Evolutionary conservation across 176 grass and related monocot species (phyloP).

Genomic region (Melocanna baccifera): DNA sequence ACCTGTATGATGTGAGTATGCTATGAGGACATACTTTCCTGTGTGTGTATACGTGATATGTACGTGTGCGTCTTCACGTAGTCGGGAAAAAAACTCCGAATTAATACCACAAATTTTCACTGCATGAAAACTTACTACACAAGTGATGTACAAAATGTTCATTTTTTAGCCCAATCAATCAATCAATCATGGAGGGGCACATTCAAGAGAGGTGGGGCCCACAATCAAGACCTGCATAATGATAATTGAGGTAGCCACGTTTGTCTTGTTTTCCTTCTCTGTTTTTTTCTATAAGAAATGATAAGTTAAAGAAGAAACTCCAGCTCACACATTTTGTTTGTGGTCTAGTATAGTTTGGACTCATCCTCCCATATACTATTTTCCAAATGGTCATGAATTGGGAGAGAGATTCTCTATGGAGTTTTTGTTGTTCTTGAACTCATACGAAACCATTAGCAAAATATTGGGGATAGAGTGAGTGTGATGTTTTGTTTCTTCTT

Average conservation of each 20-base stretch:
- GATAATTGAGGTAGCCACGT: constrained; percentile 41
- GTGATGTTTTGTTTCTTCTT: constrained; percentile 30
- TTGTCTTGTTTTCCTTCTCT: constrained; percentile 6
- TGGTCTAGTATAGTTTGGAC: constrained; percentile 31
- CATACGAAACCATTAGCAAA: not conserved
- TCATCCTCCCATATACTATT: not conserved
- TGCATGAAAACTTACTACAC: not conserved
- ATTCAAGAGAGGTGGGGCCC: constrained; percentile 39
- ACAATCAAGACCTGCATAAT: constrained; percentile 18
- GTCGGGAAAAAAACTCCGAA: not conserved
- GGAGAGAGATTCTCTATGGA: not conserved
- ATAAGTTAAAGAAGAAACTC: not conserved
- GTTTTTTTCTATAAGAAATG: not conserved
- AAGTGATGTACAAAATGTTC: constrained; percentile 1
- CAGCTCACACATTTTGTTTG: constrained; percentile 36
- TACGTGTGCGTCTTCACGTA: too few species aligned
- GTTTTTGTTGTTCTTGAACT: not conserved
- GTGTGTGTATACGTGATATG: too few species aligned
- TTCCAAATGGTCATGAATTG: constrained; percentile 8
- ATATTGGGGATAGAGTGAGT: not conserved
- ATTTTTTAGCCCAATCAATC: not conserved
- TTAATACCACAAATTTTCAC: not conserved
- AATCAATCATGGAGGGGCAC: constrained; percentile 41
- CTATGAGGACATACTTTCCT: too few species aligned
- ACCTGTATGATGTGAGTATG: too few species aligned